Evolutionary conservation across 192 early-diverging fungal species (phyloP).

Genomic region (Haplosporangium gracile): DNA sequence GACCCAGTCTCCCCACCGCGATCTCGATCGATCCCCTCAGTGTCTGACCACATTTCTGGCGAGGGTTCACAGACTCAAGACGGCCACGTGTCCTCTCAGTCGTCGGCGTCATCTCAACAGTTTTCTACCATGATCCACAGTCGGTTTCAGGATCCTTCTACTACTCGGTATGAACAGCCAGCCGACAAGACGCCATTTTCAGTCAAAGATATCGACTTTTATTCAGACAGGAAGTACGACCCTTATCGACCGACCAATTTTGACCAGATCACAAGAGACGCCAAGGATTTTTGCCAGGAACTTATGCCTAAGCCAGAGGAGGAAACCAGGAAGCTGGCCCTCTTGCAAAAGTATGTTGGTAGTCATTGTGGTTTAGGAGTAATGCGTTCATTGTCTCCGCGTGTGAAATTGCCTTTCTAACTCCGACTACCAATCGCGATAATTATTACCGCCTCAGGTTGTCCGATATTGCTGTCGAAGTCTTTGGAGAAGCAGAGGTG

Average conservation of each 20-base stretch:
- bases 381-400: background rate
- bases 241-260: conserved; percentile 44
- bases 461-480: conserved; percentile 38
- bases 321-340: conserved; percentile 38
- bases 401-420: background rate
- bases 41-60: background rate
- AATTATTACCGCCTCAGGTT: conserved; percentile 2
- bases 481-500: conserved; percentile 48
- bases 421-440: background rate
- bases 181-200: conserved; percentile 26
- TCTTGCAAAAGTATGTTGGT: conserved; percentile 22
- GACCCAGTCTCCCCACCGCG: conserved; percentile 20
- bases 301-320: conserved; percentile 43
- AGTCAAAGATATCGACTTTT: conserved; percentile 53
- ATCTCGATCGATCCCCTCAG: conserved; percentile 6
- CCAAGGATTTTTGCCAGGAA: conserved; percentile 30
- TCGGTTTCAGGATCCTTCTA: conserved; percentile 14
- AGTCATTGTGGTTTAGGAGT: background rate
- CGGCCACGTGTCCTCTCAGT: too few species aligned
- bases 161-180: background rate
- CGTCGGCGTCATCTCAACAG: background rate
- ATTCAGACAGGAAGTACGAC: conserved; percentile 48
- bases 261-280: conserved; percentile 37
- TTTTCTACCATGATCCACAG: conserved; percentile 8
- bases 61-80: background rate